Base-by-base conservation (phyloP, 345 rosid genomes). In the Sonneratia caseolaris region DNA sequence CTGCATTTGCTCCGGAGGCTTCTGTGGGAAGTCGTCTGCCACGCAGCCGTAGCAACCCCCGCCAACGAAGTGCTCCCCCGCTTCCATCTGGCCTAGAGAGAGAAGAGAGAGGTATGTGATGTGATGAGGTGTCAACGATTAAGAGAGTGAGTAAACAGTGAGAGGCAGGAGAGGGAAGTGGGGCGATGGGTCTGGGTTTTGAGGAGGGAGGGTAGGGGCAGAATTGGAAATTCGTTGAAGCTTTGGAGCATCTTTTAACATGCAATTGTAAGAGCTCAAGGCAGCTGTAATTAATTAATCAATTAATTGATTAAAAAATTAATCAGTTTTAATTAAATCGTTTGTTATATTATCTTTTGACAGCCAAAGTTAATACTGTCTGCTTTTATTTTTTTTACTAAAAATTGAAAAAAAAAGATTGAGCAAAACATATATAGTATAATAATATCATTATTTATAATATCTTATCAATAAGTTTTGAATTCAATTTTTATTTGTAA, bases 201-300 rank as follows among this genome's bases (percentile, higher is more conserved):
- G 70, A 67, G 70, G 51, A 67, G 49, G 32, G 51, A 67, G 49
- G 32, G 3, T 48, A 19, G 32, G 70, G 70, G 70, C 16, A 67
- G 1, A 67, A 67, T 16, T 40, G 70, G 45, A 67, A 67, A 40
- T 67, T 67, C 3, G 32, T 11, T 5, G 0, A 13, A 19, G 42
- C 36, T 1, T 67, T 67, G 24, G 70, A 67, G 70, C 70, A 67
- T 67, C 70, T 67, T 67, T 67, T 67, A 67, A 67, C 70, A 42
- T 67, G 70, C 70, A 42, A 40, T 21, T 37, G 49, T 19, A 45
- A 67, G 10, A 59, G 36, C 13, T 59, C 32, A 3, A n/a, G 3
- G 45, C 68, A 19, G 27, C 68, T 32, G 51, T 40, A 67, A 67
- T 67, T 67, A 67, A 37, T 40, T 66, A 36, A 22, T 27, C 32